phyloP scores from a whole-genome alignment of 768 basidiomycete species.

The Suillus occidentalis region DNA sequence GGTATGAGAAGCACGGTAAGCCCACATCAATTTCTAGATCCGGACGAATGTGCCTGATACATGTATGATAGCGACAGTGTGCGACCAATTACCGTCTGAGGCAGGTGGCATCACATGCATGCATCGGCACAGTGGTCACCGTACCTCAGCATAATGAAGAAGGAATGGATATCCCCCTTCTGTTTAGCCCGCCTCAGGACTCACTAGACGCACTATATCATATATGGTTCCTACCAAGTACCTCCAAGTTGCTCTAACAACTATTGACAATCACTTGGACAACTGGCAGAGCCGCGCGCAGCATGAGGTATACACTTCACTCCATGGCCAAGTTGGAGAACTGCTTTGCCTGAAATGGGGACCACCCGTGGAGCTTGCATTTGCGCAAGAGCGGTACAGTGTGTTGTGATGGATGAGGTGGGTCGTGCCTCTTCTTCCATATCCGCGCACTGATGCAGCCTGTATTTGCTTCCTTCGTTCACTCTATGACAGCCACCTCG shows the following conservation, averaged over 20 bases:
- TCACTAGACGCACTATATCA: neutral
- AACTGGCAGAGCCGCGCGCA: neutral
- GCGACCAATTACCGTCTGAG: no score
- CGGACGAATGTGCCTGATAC: neutral
- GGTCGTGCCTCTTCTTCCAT: neutral
- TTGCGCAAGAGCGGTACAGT: neutral
- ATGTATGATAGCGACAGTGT: neutral
- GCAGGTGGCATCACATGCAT: neutral
- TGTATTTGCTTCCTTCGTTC: neutral
- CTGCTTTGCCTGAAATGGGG: neutral
- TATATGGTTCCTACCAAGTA: neutral
- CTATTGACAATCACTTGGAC: neutral
- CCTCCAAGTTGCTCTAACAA: neutral
- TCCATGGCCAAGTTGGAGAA: neutral
- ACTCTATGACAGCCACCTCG: constrained; percentile 29
- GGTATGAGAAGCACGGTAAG: neutral
- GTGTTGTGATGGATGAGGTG: neutral
- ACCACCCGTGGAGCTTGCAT: neutral
- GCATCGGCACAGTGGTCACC: neutral
- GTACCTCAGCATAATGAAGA: no score
- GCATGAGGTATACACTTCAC: neutral
- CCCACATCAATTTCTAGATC: neutral
- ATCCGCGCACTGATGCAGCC: neutral
- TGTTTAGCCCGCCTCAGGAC: no score
- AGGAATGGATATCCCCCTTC: no score